Base-by-base conservation (phyloP, 805 yeast genomes). In the Saturnispora zaruensis region DNA sequence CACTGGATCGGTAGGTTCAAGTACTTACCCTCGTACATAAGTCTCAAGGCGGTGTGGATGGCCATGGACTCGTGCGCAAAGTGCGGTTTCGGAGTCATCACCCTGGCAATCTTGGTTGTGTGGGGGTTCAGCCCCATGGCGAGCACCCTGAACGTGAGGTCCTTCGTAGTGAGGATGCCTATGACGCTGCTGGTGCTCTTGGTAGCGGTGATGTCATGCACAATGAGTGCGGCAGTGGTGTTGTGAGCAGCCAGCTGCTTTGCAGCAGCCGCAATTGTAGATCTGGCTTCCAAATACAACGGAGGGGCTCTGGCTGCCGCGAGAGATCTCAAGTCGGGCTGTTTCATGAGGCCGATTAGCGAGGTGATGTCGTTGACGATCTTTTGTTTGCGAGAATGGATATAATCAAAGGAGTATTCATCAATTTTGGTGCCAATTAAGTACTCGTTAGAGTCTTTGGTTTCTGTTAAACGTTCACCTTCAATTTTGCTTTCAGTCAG, bases 21-120 rank as follows among this genome's bases (percentile, higher is more conserved):
- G 49, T 68, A 73, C 51, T 72, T 70, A 0, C 77, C 78, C 45
- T 70, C 73, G 52, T 68, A 73, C 78, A 73, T 73, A 49, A 71
- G 55, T 52, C 75, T 62, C 48, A 73, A 56, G 6, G 76, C 77
- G 5, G 68, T 65, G 49, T 71, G 70, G n/a, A 73, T 68, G 2
- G 67, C 68, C 53, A 69, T 56, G 11, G 60, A 52, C 30, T 64
- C 67, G 25, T 60, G 65, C 0, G 77, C 77, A 64, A 69, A 72
- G 46, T 71, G 72, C 0, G 78, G 78, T 46, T 69, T 70, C 3
- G 75, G 67, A 0, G 77, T 73, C 66, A 73, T 66, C 1, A 72
- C 70, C 41, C 76, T 58, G 2, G 70, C 70, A 24, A 73, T 69
- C 6, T 68, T 68, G 9, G 72, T 67, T 3, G 60, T 57, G 13